These are phyloP conservation scores for Penicillium turbatum DNA, from an alignment of 495 filamentous ascomycete genomes.

Conservation along the genomic window DNA sequence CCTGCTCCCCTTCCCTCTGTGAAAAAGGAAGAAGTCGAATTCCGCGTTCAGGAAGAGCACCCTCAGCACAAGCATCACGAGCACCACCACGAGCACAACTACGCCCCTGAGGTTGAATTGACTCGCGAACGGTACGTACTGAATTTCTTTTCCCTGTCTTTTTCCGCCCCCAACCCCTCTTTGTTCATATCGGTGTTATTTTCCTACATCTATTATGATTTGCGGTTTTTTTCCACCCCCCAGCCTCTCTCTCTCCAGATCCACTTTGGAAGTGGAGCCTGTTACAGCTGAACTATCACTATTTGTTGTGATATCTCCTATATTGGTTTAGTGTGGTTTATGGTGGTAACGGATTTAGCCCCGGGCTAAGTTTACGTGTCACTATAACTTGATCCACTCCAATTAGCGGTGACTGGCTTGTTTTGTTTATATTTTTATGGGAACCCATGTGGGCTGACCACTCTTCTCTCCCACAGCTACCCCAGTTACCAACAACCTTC, in stretches of 20 bases:
- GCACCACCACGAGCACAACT: slow-evolving; percentile 13
- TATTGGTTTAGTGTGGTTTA: slow-evolving; percentile 27
- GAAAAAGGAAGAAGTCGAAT: slow-evolving; percentile 77
- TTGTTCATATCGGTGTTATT: neutral
- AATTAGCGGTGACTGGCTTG: slow-evolving; percentile 31
- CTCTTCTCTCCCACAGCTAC: slow-evolving; percentile 37
- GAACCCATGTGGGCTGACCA: slow-evolving; percentile 20
- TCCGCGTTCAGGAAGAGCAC: slow-evolving; percentile 57
- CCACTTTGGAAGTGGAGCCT: neutral
- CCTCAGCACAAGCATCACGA: slow-evolving; percentile 26
- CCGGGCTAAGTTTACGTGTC: slow-evolving; percentile 38
- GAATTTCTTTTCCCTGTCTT: slow-evolving; percentile 10
- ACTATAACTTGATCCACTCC: slow-evolving; percentile 31
- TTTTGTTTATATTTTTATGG: slow-evolving; percentile 32
- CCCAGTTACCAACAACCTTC: slow-evolving; percentile 52
- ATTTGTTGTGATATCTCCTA: slow-evolving; percentile 24
- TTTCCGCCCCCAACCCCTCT: neutral
- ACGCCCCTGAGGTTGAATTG: slow-evolving; percentile 49
- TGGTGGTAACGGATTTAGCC: slow-evolving; percentile 29
- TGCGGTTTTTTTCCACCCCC: slow-evolving; percentile 3
- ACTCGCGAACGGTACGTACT: slow-evolving; percentile 52
- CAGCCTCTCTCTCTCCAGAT: slow-evolving; percentile 4
- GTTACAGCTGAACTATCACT: slow-evolving; percentile 10
- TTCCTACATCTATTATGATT: neutral
- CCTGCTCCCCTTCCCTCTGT: slow-evolving; percentile 66